phyloP scores from a whole-genome alignment of 1,284 basidiomycete genomes.

The Peniophora sp. region DNA sequence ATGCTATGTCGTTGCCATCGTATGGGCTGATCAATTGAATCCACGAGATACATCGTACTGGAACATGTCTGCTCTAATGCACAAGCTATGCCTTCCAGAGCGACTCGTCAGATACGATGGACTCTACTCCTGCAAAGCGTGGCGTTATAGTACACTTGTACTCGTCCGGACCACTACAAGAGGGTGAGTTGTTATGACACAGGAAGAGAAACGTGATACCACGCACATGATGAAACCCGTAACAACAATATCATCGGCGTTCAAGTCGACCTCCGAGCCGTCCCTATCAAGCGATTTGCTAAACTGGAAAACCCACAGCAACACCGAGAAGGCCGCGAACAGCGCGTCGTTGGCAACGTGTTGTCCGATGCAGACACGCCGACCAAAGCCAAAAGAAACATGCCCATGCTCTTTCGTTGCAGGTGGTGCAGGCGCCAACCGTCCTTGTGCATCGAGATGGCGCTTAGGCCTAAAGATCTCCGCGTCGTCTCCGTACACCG shows the following conservation, averaged over 20 bases:
- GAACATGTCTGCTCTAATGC: too few species aligned
- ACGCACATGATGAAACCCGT: neutral
- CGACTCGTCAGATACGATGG: too few species aligned
- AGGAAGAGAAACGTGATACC: neutral
- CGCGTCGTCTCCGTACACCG: neutral
- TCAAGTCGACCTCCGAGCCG: neutral
- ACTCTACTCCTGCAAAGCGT: neutral
- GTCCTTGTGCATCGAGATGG: neutral
- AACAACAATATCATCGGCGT: neutral
- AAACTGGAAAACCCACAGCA: slow-evolving; percentile 15
- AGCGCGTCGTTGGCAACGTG: slow-evolving; percentile 6
- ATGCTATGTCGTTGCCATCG: too few species aligned
- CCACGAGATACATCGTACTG: too few species aligned
- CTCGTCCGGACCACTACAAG: neutral
- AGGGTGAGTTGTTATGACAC: neutral
- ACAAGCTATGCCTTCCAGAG: too few species aligned
- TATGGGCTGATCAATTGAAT: too few species aligned
- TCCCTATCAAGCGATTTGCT: neutral
- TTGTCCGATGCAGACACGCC: slow-evolving; percentile 6
- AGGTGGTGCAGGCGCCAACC: neutral
- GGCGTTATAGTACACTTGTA: neutral
- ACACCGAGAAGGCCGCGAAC: slow-evolving; percentile 8
- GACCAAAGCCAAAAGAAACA: slow-evolving; percentile 5
- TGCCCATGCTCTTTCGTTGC: slow-evolving; percentile 1
- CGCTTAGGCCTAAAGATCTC: neutral